Base-by-base conservation (phyloP, 176 grass and related monocot species). In the Oryza meridionalis region DNA sequence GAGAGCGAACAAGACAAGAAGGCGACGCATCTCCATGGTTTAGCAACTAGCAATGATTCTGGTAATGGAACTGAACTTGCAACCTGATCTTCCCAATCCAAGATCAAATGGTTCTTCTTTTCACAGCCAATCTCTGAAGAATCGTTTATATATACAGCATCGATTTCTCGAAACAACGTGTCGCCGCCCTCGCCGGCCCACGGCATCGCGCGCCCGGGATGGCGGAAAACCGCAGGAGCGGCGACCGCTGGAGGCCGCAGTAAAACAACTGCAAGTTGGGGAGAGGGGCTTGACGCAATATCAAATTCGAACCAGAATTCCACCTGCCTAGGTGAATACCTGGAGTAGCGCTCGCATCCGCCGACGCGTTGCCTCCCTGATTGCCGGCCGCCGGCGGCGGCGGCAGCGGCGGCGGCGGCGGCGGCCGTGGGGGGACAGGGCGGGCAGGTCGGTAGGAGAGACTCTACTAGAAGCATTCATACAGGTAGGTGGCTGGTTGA, bases 1-100 rank as follows among this genome's bases (percentile, higher is more conserved):
- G 76, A 85, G 70, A 85, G 76, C 24, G 32, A 76, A 86, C 14
- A 84, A 26, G 62, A 75, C 26, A 47, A 80, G 84, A 7, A 81
- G 65, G 62, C 22, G 64, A 35, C 82, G 82, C 33, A 62, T 26
- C 59, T 85, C 76, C 87, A 76, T 76, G 10, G 62, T 47, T 35
- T 43, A 43, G 42, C 42, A 43, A 43, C 42, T 27, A 27, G 26
- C 43, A 75, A 17, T 46, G 55, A 59, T 22, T 59, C 1, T 55
- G 73, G 47, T 64, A 67, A 24, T 33, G 50, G 70, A 65, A n/a
- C 49, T 4, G 59, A 45, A 26, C 58, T 4, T 4, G 58, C 6
- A 62, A 14, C 17, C 58, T 24, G 58, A 11, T 21, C 26, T 58
- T 15, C 70, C 3, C 16, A 8, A 15, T 9, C 58, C 69, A 21